phyloP scores from a whole-genome alignment of 164 flowering plant species.

The Stephania japonica region DNA sequence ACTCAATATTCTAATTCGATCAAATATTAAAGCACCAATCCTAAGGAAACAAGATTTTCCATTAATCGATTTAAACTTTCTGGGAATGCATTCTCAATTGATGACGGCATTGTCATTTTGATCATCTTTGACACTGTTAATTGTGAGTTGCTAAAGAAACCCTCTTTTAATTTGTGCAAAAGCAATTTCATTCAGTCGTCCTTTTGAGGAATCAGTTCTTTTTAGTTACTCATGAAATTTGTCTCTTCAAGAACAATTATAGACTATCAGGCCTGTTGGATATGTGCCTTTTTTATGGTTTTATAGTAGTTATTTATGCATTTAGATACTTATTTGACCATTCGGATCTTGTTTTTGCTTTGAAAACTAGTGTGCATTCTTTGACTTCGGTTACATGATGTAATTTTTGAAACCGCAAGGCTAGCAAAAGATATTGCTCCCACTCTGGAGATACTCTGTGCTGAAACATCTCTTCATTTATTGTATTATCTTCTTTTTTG shows the following conservation, averaged over 20 bases:
- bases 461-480: too few relatives aligned
- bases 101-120: neutral
- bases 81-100: too few relatives aligned
- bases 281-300: neutral
- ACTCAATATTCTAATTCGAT: too few relatives aligned
- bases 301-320: neutral
- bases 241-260: neutral
- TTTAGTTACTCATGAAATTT: neutral
- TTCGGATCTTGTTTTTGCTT: neutral
- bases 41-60: too few relatives aligned
- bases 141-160: neutral
- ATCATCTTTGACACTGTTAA: neutral
- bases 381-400: neutral
- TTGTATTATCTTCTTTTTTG: too few relatives aligned
- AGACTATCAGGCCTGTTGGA: neutral
- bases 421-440: neutral
- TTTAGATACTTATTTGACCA: neutral
- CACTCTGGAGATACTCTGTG: neutral
- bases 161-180: neutral
- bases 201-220: neutral
- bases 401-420: neutral
- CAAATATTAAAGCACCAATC: too few relatives aligned
- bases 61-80: too few relatives aligned
- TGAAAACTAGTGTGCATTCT: neutral
- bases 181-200: neutral